Conservation (phyloP, 1,139 yeast genomes). For the Suhomyces yuchorum region DNA sequence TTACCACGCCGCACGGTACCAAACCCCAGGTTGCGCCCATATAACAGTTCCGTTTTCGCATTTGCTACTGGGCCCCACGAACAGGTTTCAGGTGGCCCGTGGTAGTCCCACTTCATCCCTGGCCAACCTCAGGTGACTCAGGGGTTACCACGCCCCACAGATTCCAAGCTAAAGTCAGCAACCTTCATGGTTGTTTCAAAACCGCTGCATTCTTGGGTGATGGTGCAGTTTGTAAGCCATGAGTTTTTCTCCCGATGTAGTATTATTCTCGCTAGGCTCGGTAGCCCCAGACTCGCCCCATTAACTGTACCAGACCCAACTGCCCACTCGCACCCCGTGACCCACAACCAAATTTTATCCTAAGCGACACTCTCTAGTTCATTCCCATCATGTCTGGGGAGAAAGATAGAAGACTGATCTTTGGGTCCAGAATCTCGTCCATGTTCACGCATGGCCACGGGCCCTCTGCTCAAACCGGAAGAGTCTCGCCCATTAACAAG, state of each 20-base stretch:
- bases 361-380: not conserved
- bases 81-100: not conserved
- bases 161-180: too few relatives aligned
- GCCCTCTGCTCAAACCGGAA: slow-evolving; percentile 2
- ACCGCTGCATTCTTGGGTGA: too few relatives aligned
- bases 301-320: not conserved
- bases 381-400: slow-evolving; percentile 12
- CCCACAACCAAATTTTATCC: slow-evolving; percentile 1
- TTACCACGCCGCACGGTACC: not conserved
- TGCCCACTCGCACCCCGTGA: slow-evolving; percentile 1
- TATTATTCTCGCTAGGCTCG: not conserved
- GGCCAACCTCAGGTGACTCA: too few relatives aligned
- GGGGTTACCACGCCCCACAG: too few relatives aligned
- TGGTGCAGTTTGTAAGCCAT: too few relatives aligned
- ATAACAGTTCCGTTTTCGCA: not conserved
- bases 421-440: slow-evolving; percentile 32
- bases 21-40: not conserved
- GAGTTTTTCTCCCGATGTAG: too few relatives aligned
- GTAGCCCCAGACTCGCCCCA: not conserved
- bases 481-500: not conserved
- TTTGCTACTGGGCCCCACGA: not conserved
- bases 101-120: not conserved
- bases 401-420: slow-evolving; percentile 20
- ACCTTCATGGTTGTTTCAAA: too few relatives aligned
- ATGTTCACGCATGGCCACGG: slow-evolving; percentile 25